A percentile compares a stretch with the other conserved stretches of the same genome.
These are phyloP conservation scores for Hyaloscypha hepaticicola DNA, from an alignment of 495 filamentous ascomycete species.

Conservation along the genomic window DNA sequence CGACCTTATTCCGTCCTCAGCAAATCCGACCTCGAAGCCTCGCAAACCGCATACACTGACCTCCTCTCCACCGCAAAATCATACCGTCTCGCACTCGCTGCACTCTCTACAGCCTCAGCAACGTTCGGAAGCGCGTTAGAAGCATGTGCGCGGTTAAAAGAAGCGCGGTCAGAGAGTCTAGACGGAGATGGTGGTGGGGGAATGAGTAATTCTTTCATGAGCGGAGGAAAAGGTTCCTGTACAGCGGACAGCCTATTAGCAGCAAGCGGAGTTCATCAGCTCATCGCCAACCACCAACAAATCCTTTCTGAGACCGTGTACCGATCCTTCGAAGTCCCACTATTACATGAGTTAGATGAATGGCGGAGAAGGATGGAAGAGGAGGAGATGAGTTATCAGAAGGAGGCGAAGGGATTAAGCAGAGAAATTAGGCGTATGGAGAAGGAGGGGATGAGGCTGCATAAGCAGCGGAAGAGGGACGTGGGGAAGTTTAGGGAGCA, in stretches of 20 bases:
- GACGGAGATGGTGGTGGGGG: slow-evolving; percentile 34
- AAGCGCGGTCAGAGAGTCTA: slow-evolving; percentile 48
- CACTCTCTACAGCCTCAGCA: slow-evolving; percentile 56
- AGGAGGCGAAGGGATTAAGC: slow-evolving; percentile 45
- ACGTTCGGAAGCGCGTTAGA: slow-evolving; percentile 61
- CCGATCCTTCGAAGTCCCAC: slow-evolving; percentile 60
- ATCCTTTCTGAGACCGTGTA: slow-evolving; percentile 65
- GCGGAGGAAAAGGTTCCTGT: slow-evolving; percentile 51
- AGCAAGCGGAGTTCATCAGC: slow-evolving; percentile 60
- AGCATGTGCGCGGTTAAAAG: slow-evolving; percentile 61
- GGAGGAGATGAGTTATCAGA: slow-evolving; percentile 57
- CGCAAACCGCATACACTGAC: slow-evolving; percentile 59
- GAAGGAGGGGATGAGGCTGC: slow-evolving; percentile 58
- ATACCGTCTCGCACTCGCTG: slow-evolving; percentile 57
- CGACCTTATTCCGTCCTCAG: slow-evolving; percentile 56
- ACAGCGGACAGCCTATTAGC: slow-evolving; percentile 59
- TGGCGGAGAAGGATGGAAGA: slow-evolving; percentile 58
- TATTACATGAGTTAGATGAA: slow-evolving; percentile 61
- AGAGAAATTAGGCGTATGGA: slow-evolving; percentile 58
- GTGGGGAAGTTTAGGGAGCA: slow-evolving; percentile 52
- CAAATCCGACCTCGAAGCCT: slow-evolving; percentile 58
- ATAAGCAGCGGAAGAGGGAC: slow-evolving; percentile 53
- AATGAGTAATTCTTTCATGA: slow-evolving; percentile 42
- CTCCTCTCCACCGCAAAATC: slow-evolving; percentile 57
- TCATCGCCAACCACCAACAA: slow-evolving; percentile 64